phyloP scores from a whole-genome alignment of 2,329 filamentous ascomycete genomes.

The Tolypocladium inflatum region DNA sequence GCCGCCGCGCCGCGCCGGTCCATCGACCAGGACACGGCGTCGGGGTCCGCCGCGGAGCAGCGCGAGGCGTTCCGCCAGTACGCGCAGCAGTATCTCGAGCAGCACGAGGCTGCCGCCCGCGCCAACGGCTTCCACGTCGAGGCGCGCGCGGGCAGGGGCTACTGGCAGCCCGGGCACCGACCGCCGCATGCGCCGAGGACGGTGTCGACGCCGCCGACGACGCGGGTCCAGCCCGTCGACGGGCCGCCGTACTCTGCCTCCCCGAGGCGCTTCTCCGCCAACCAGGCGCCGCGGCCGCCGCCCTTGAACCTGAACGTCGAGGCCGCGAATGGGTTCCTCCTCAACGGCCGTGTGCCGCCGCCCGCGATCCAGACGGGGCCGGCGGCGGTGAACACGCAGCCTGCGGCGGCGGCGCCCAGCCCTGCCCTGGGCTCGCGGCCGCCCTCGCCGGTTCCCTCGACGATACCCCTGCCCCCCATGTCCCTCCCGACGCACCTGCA shows the following conservation, averaged over 20 bases:
- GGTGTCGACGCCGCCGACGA: constrained; percentile 43
- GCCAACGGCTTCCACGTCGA: constrained; percentile 16
- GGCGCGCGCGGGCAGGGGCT: constrained; percentile 4
- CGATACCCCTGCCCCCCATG: constrained; percentile 56
- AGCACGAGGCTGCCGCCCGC: constrained; percentile 1
- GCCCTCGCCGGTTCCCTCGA: constrained; percentile 40
- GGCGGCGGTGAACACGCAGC: constrained; percentile 11
- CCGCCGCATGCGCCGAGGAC: constrained; percentile 29
- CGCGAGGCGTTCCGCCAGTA: constrained; percentile 19
- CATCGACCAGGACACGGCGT: constrained; percentile 27
- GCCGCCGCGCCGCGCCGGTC: constrained; percentile 29
- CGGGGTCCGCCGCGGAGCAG: constrained; percentile 14
- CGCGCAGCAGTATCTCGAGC: constrained; percentile 14
- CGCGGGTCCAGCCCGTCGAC: constrained; percentile 23
- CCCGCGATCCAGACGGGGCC: constrained; percentile 13
- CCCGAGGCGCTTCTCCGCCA: constrained; percentile 40
- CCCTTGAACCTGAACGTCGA: constrained; percentile 34
- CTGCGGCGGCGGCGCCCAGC: constrained; percentile 4
- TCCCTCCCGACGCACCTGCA: constrained; percentile 57
- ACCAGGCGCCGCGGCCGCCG: constrained; percentile 31
- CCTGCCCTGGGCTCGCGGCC: constrained; percentile 19
- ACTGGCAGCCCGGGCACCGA: constrained; percentile 14
- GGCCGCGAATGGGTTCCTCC: constrained; percentile 5
- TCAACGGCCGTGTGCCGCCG: constrained; percentile 7
- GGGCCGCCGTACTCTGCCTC: constrained; percentile 16